Conservation (phyloP, 305 asterid genomes). For the Fraxinus latifolia region DNA sequence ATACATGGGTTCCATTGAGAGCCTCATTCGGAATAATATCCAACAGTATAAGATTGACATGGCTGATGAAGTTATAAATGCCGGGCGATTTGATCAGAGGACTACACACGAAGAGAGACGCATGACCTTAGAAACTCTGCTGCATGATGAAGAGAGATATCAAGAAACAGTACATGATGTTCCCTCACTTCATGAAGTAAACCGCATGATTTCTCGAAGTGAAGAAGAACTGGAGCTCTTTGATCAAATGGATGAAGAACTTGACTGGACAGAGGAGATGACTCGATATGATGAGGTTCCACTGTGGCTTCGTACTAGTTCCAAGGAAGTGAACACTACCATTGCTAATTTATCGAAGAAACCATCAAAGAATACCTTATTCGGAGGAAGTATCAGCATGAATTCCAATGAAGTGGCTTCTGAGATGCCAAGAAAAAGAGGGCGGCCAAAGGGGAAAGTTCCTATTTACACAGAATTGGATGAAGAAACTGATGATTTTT, state of each 20-base stretch:
- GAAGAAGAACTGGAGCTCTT: constrained; percentile 90
- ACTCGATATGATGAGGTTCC: constrained; percentile 88
- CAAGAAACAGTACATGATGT: constrained; percentile 95
- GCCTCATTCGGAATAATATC: constrained; percentile 91
- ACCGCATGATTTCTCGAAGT: constrained; percentile 98
- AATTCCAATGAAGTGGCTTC: constrained; percentile 55
- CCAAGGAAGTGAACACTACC: constrained; percentile 71
- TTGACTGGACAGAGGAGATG: constrained; percentile 94
- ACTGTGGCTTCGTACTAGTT: constrained; percentile 81
- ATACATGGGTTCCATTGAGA: constrained; percentile 89
- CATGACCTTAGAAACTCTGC: constrained; percentile 78
- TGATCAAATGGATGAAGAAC: constrained; percentile 98
- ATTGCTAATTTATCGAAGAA: constrained; percentile 77
- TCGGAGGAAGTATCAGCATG: constrained; percentile 45
- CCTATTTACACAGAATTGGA: constrained; percentile 90
- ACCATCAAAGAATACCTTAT: constrained; percentile 53
- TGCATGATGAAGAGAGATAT: constrained; percentile 97
- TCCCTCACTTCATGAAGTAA: constrained; percentile 95
- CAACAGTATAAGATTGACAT: constrained; percentile 99
- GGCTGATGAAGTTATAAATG: constrained; percentile 99
- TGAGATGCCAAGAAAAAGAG: constrained; percentile 77
- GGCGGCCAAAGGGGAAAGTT: constrained; percentile 76
- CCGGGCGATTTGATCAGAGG: constrained; percentile 98
- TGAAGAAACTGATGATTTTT: constrained; percentile 76
- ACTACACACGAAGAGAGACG: constrained; percentile 99